phyloP scores from a whole-genome alignment of 208 protist species.

The Acanthamoeba comandoni region DNA sequence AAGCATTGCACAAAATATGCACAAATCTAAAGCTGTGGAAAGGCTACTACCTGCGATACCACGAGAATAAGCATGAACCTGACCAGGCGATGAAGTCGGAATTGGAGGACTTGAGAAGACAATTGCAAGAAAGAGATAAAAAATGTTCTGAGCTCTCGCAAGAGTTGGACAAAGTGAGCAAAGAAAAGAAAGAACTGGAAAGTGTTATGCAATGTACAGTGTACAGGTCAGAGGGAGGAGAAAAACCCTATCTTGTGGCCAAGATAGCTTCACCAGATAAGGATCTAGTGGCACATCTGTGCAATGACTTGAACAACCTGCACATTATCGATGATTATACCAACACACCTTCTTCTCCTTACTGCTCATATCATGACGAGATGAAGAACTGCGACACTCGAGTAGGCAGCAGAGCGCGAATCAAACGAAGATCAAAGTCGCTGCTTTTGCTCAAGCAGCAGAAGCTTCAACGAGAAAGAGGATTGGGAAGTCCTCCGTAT shows the following conservation, averaged over 20 bases:
- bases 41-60: constrained; percentile 72
- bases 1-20: constrained; percentile 14
- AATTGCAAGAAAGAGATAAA: constrained; percentile 58
- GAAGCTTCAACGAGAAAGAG: constrained; percentile 38
- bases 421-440: constrained; percentile 63
- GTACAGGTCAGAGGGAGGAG: constrained; percentile 69
- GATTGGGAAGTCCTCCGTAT: too few species aligned
- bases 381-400: not conserved
- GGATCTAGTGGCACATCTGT: constrained; percentile 68
- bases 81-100: too few species aligned
- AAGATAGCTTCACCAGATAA: constrained; percentile 60
- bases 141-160: too few species aligned
- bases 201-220: constrained; percentile 72
- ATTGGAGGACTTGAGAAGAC: not conserved
- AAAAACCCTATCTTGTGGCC: constrained; percentile 66
- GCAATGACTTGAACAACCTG: constrained; percentile 68
- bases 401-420: constrained; percentile 4
- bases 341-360: not conserved
- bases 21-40: constrained; percentile 55
- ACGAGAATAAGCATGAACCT: constrained; percentile 30
- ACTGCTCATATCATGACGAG: not conserved
- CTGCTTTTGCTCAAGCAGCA: constrained; percentile 16
- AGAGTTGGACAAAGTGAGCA: constrained; percentile 14
- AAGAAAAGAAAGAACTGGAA: constrained; percentile 60
- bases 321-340: constrained; percentile 75